A percentile compares a stretch with the other conserved stretches of the same genome.
Conservation (phyloP, 768 basidiomycete species). For the Floccularia luteovirens region DNA sequence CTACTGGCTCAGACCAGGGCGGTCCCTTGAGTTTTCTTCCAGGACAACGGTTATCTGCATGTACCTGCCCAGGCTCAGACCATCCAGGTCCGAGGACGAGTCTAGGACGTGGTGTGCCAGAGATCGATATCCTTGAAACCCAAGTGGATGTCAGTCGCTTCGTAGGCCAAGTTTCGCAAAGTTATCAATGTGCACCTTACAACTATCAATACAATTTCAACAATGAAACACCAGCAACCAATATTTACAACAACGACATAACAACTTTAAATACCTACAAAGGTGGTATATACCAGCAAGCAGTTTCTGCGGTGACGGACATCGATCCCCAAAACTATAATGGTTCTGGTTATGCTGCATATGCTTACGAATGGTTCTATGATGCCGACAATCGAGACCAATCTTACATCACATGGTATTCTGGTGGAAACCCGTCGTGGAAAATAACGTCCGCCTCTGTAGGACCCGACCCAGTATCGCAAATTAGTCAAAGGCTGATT, state of each 20-base stretch:
- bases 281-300: constrained; percentile 71
- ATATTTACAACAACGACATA: constrained; percentile 39
- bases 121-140: constrained; percentile 90
- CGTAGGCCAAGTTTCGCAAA: constrained; percentile 70
- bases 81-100: constrained; percentile 78
- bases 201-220: constrained; percentile 60
- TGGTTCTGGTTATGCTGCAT: constrained; percentile 45
- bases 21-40: constrained; percentile 66
- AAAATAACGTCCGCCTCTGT: constrained; percentile 55
- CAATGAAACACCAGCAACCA: constrained; percentile 41
- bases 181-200: constrained; percentile 75
- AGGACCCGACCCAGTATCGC: constrained; percentile 50
- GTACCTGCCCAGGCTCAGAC: constrained; percentile 79
- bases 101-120: constrained; percentile 76
- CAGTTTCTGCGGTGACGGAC: constrained; percentile 55
- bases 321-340: constrained; percentile 51
- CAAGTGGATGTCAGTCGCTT: constrained; percentile 50
- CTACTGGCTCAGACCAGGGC: constrained; percentile 44
- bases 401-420: constrained; percentile 86
- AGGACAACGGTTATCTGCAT: constrained; percentile 82
- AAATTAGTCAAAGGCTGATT: constrained; percentile 65
- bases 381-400: constrained; percentile 54
- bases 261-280: constrained; percentile 61
- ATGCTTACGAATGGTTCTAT: constrained; percentile 79
- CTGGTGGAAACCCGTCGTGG: constrained; percentile 64